Conservation (phyloP, 768 basidiomycete genomes). For the Trametes villosa region DNA sequence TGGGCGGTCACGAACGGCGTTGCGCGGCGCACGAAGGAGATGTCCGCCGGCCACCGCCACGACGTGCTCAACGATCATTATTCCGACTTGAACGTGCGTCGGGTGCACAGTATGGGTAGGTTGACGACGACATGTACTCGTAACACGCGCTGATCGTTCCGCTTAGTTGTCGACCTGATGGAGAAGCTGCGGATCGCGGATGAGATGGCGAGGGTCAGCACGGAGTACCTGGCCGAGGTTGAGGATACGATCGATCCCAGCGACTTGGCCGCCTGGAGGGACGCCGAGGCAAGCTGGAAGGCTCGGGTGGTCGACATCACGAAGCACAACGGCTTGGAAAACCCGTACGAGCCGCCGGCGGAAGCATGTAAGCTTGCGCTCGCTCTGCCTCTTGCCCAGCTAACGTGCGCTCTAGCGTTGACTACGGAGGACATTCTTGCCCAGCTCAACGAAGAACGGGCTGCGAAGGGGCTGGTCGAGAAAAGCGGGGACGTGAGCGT, state of each 20-base stretch:
- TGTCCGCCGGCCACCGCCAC: too few relatives aligned
- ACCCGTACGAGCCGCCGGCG: slow-evolving; percentile 3
- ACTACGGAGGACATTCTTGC: neutral
- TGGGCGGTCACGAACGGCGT: too few relatives aligned
- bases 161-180: neutral
- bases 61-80: slow-evolving; percentile 21
- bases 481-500: neutral
- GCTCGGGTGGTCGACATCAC: neutral
- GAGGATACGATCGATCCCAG: neutral
- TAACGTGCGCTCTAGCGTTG: neutral
- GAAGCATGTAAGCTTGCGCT: neutral
- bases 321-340: neutral
- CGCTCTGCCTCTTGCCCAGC: neutral
- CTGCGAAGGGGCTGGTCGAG: neutral
- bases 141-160: neutral
- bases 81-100: slow-evolving; percentile 17
- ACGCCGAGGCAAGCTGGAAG: neutral
- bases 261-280: neutral
- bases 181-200: neutral
- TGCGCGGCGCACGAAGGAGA: too few relatives aligned
- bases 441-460: neutral
- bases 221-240: neutral
- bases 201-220: neutral
- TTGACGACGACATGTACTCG: too few relatives aligned
- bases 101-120: slow-evolving; percentile 17